These are phyloP conservation scores for Cubamyces sp. DNA, from an alignment of 768 basidiomycete genomes.

Conservation along the genomic window DNA sequence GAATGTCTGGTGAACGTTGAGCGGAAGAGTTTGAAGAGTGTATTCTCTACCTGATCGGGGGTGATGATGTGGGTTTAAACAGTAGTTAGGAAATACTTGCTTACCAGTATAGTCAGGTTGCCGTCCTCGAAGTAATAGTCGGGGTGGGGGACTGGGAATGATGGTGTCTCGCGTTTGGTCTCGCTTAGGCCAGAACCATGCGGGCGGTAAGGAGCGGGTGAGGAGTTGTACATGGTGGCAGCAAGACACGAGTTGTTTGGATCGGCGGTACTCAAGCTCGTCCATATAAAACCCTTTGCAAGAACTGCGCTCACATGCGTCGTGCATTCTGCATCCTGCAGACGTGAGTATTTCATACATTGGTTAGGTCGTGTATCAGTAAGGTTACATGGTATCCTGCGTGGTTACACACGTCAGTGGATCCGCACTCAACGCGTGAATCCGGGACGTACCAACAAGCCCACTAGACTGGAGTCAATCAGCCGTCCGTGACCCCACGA, in stretches of 20 bases:
- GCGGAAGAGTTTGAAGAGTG: conserved; percentile 59
- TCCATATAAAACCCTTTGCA: background rate
- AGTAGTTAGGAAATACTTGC: conserved; percentile 18
- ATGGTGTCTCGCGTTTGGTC: conserved; percentile 20
- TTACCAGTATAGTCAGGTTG: conserved; percentile 56
- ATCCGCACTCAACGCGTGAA: background rate
- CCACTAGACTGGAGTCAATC: background rate
- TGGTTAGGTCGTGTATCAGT: background rate
- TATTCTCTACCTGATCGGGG: conserved; percentile 53
- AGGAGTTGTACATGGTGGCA: conserved; percentile 2
- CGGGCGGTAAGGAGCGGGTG: conserved; percentile 2
- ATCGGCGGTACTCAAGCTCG: background rate
- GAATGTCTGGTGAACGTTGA: conserved; percentile 71
- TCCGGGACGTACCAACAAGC: background rate
- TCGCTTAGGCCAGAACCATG: background rate
- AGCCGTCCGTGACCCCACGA: conserved; percentile 5
- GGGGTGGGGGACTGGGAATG: conserved; percentile 22
- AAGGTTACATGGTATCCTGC: conserved; percentile 11
- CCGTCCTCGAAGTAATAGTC: conserved; percentile 58
- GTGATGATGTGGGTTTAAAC: conserved; percentile 1
- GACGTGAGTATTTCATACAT: background rate
- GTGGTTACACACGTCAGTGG: background rate
- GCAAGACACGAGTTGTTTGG: background rate
- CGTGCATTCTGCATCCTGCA: background rate
- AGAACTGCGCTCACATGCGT: conserved; percentile 13